Evolutionary conservation across 202 grass and related monocot species (phyloP), one percentile per base, ranked within the genome.

Genomic region (Setaria italica): DNA sequence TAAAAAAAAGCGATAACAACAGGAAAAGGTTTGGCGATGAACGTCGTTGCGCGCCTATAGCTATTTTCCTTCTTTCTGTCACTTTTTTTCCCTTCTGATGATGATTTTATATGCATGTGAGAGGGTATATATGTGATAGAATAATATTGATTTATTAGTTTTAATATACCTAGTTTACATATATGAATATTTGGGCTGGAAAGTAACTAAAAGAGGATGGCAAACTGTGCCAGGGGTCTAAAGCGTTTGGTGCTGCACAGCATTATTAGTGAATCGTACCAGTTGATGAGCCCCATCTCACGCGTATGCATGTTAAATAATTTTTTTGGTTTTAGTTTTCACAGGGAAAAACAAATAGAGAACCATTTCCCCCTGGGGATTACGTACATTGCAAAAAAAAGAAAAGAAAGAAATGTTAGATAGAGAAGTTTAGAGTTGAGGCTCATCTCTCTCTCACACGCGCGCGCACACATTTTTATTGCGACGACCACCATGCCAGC

Each of bases 181-280:
- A 50, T 17, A 63, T 51, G 53, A 33, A 63, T 77, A 62, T 82
- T 20, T 62, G 41, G 62, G 48, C 25, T 59, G 20, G 29, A 64
- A 71, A 71, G 9, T 41, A 41, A 0, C 39, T 60, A 60, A 60
- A 83, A 72, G 37, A 66, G 58, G 74, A 6, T 66, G 62, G 56
- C 67, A 32, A 32, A 78, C 74, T 79, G 66, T 57, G 57, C 39
- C 39, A 17, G 19, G 3, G 34, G 47, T 65, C 56, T 54, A 53
- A n/a, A 78, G 30, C 29, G 74, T 83, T 84, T 55, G 86, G 74
- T 88, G 66, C 13, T 72, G 56, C 21, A 72, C 19, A 66, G 59
- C 32, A n/a, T 59, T 57, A 70, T 35, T 25, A 57, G 53, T 60
- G 6, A 32, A 25, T 8, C 15, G 46, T 74, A 74, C 19, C 54